Evolutionary conservation across 2,329 filamentous ascomycete genomes (phyloP).

Genomic region (Cladophialophora bantiana): DNA sequence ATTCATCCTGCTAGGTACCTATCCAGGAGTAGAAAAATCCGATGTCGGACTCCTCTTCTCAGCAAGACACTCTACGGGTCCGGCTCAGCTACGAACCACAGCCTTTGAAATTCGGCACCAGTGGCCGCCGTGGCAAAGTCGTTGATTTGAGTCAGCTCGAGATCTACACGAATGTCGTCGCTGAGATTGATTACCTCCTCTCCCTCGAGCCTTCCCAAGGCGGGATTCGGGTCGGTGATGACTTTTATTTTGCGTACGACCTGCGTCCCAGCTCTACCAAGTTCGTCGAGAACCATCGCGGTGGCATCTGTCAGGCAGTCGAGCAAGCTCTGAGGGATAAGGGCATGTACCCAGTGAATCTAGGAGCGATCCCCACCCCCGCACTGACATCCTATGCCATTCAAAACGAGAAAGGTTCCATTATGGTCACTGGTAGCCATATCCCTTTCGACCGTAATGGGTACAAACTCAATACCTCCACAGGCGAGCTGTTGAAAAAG

Average conservation of each 20-base stretch:
- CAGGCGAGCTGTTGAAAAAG: conserved; percentile 46
- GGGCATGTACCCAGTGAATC: conserved; percentile 44
- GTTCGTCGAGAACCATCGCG: conserved; percentile 44
- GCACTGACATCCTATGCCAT: conserved; percentile 45
- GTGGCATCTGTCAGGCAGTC: conserved; percentile 45
- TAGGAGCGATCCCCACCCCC: conserved; percentile 46
- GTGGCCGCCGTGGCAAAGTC: conserved; percentile 45
- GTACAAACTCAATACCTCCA: conserved; percentile 47
- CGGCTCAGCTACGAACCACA: conserved; percentile 61
- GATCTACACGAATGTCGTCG: conserved; percentile 47
- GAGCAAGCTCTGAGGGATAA: conserved; percentile 44
- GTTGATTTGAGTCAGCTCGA: conserved; percentile 46
- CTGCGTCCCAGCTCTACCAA: conserved; percentile 45
- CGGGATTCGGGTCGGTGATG: conserved; percentile 43
- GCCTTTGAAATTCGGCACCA: conserved; percentile 51
- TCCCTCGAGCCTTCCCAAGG: conserved; percentile 41
- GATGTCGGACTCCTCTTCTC: no score
- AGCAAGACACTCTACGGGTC: no score
- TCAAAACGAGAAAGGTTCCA: conserved; percentile 44
- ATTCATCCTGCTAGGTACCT: no score
- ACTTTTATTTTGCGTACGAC: conserved; percentile 46
- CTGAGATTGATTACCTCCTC: conserved; percentile 46
- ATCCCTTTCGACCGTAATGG: conserved; percentile 48
- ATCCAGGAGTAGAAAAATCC: no score
- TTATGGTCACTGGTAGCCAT: conserved; percentile 48